A percentile compares a stretch with the other conserved stretches of the same genome.
Evolutionary conservation across 176 grass and related monocot species (phyloP).

Genomic region (Pontederia paniculata): DNA sequence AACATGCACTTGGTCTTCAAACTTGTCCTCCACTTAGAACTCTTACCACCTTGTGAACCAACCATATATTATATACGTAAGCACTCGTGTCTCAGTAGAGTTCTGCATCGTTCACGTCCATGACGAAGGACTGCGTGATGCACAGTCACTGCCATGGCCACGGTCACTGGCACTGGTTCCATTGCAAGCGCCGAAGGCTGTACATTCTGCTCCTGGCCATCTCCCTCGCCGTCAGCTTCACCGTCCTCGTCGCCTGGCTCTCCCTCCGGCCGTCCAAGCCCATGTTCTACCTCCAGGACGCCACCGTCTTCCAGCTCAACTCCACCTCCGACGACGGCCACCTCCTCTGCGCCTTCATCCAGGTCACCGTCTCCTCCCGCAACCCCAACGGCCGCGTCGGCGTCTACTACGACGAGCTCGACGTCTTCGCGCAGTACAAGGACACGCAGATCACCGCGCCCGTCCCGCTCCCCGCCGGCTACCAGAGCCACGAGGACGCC

Average conservation of each 20-base stretch:
- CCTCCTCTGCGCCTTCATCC: constrained; percentile 17
- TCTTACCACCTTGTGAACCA: too few relatives aligned
- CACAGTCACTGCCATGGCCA: neutral
- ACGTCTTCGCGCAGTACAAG: constrained; percentile 29
- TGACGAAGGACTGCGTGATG: too few relatives aligned
- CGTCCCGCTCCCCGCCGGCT: constrained; percentile 2
- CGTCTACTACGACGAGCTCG: constrained; percentile 64
- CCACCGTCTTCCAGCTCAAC: constrained; percentile 23
- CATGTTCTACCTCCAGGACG: constrained; percentile 24
- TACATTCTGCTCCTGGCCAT: constrained; percentile 2
- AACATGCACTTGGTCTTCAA: too few relatives aligned
- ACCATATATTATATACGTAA: too few relatives aligned
- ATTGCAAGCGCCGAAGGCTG: constrained; percentile 12
- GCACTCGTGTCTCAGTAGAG: too few relatives aligned
- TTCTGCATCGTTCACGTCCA: too few relatives aligned
- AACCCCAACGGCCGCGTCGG: constrained; percentile 44
- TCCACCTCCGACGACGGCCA: constrained; percentile 10
- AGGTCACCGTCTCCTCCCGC: constrained; percentile 21
- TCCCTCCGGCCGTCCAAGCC: constrained; percentile 41
- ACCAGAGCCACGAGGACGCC: constrained; percentile 4
- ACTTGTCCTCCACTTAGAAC: too few relatives aligned
- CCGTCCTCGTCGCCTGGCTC: constrained; percentile 45
- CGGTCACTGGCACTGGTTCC: neutral
- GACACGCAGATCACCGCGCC: constrained; percentile 20
- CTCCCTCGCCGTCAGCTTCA: constrained; percentile 7